Percentiles rank a stretch among this genome's conserved stretches.
phyloP scores from a whole-genome alignment of 2,329 filamentous ascomycete species.

The Teratosphaeria gauchensis region DNA sequence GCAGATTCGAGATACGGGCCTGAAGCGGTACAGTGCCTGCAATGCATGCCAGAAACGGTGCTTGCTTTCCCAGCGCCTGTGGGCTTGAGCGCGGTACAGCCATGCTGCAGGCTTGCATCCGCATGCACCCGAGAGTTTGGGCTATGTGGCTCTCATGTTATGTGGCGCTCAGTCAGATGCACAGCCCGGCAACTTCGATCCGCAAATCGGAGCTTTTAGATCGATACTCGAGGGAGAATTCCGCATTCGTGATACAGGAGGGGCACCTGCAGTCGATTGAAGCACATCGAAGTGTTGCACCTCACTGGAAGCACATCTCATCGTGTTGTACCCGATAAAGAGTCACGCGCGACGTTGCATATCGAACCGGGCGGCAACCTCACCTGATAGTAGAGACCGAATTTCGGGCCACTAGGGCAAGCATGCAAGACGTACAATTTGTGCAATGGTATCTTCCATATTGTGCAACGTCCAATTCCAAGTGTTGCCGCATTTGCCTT shows the following conservation, averaged over 20 bases:
- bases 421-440: neutral
- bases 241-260: neutral
- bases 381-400: neutral
- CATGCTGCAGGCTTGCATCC: too few relatives aligned
- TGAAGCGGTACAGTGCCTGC: too few relatives aligned
- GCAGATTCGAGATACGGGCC: too few relatives aligned
- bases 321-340: neutral
- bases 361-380: too few relatives aligned
- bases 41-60: too few relatives aligned
- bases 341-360: neutral
- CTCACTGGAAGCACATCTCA: too few relatives aligned
- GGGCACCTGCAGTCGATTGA: neutral
- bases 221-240: neutral
- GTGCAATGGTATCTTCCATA: neutral
- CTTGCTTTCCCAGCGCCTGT: too few relatives aligned
- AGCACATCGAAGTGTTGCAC: too few relatives aligned
- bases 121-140: too few relatives aligned
- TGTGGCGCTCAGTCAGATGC: neutral
- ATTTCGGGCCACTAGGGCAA: neutral
- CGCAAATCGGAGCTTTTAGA: neutral
- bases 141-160: neutral
- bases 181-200: neutral
- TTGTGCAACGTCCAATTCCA: neutral
- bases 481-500: neutral
- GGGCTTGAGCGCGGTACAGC: too few relatives aligned